A percentile compares a stretch with the other conserved stretches of the same genome.
phyloP scores from a whole-genome alignment of 129 eudicot species.

The Pulicaria dysenterica region DNA sequence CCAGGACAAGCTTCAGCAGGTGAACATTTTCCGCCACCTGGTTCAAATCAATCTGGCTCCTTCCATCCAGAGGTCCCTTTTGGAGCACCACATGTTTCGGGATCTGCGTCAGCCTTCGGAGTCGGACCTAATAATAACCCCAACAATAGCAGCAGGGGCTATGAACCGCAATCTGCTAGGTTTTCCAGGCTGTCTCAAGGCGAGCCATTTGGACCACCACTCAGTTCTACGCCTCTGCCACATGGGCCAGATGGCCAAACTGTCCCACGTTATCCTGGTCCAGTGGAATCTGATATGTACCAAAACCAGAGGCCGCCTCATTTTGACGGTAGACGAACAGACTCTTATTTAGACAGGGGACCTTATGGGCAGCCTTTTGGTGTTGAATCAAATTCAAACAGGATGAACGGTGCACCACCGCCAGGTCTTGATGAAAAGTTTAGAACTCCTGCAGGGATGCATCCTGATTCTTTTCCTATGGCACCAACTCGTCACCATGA shows the following conservation, averaged over 20 bases:
- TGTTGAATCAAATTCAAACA: constrained; percentile 35
- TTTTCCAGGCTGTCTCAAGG: constrained; percentile 35
- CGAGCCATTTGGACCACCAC: constrained; percentile 45
- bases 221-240: constrained; percentile 25
- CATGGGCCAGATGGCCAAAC: constrained; percentile 48
- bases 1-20: constrained; percentile 5
- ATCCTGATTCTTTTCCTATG: constrained; percentile 31
- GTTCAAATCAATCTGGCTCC: constrained; percentile 39
- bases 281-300: constrained; percentile 48
- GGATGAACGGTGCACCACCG: constrained; percentile 50
- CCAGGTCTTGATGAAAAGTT: constrained; percentile 50
- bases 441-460: constrained; percentile 36
- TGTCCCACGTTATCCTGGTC: constrained; percentile 39
- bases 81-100: constrained; percentile 35
- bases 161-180: constrained; percentile 38
- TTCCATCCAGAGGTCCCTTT: constrained; percentile 31
- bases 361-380: constrained; percentile 49
- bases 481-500: constrained; percentile 43
- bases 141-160: constrained; percentile 38
- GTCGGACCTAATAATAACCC: constrained; percentile 38
- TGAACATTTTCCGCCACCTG: constrained; percentile 47
- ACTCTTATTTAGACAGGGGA: constrained; percentile 46
- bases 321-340: constrained; percentile 45
- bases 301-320: constrained; percentile 48
- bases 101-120: not conserved